Conservation (phyloP, 257 asterid genomes). For the Penstemon eatonii region DNA sequence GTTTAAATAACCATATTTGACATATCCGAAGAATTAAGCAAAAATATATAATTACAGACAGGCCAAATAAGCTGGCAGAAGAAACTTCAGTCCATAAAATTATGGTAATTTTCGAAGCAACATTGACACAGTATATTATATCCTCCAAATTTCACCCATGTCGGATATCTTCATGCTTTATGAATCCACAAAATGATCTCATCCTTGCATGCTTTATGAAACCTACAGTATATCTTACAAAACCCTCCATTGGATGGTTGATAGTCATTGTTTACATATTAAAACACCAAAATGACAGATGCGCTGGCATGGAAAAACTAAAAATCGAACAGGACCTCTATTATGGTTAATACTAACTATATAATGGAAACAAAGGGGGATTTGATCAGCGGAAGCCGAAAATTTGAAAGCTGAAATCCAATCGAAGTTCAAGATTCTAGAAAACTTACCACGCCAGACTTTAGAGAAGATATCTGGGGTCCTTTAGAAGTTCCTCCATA, state of each 20-base stretch:
- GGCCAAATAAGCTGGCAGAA: neutral
- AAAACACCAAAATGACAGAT: too few species aligned
- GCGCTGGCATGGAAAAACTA: neutral
- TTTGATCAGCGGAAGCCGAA: constrained; percentile 7
- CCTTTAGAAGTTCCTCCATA: constrained; percentile 95
- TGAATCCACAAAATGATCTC: neutral
- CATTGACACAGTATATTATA: neutral
- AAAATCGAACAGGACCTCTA: neutral
- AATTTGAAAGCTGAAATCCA: neutral
- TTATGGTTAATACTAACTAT: neutral
- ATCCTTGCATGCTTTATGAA: neutral
- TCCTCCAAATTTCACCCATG: neutral
- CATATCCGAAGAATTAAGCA: neutral
- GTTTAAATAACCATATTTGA: neutral
- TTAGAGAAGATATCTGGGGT: constrained; percentile 81
- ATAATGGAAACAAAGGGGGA: neutral
- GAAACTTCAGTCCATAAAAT: neutral
- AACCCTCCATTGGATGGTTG: neutral
- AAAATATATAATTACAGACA: neutral
- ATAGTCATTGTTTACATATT: neutral
- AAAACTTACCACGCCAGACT: constrained; percentile 84
- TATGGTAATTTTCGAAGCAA: too few species aligned
- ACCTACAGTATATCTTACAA: too few species aligned
- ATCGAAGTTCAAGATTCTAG: constrained; percentile 20
- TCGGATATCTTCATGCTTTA: neutral